These are phyloP conservation scores for Rhytidhysteron rufulum DNA, from an alignment of 2,329 filamentous ascomycete species.

Conservation along the genomic window DNA sequence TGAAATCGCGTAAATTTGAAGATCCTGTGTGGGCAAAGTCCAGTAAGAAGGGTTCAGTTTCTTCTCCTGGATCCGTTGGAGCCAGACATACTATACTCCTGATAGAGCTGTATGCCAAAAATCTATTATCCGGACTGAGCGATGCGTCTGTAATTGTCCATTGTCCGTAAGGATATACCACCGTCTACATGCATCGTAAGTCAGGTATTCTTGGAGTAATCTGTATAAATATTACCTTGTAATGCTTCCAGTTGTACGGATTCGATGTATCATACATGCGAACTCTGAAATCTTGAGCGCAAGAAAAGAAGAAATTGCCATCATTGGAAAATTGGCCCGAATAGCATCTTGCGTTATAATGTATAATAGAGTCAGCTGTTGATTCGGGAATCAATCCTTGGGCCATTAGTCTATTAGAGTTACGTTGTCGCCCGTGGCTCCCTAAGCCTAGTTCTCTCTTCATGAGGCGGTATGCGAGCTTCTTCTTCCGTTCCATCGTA, in stretches of 20 bases:
- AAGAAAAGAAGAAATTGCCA: constrained; percentile 94
- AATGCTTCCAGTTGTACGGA: constrained; percentile 91
- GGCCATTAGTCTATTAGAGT: constrained; percentile 63
- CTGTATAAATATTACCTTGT: constrained; percentile 61
- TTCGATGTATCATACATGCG: constrained; percentile 98
- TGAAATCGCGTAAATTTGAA: constrained; percentile 32
- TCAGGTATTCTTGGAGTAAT: not conserved
- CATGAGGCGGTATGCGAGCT: constrained; percentile 66
- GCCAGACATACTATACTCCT: constrained; percentile 79
- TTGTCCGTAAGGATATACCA: constrained; percentile 76
- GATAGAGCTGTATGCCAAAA: constrained; percentile 88
- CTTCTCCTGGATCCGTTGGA: constrained; percentile 78
- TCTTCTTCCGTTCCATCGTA: constrained; percentile 56
- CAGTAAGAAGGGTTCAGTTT: constrained; percentile 73
- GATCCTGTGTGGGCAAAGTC: constrained; percentile 59
- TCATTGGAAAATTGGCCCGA: constrained; percentile 96
- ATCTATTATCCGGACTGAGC: constrained; percentile 85
- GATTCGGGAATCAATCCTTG: constrained; percentile 76
- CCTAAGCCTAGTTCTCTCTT: constrained; percentile 78
- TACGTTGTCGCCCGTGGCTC: constrained; percentile 53
- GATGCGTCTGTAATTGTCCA: constrained; percentile 97
- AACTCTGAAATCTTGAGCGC: constrained; percentile 87
- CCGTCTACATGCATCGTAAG: constrained; percentile 59
- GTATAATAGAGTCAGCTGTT: constrained; percentile 78
- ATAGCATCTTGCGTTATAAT: constrained; percentile 82